Evolutionary conservation across 148 eudicot species (phyloP).

Genomic region (Rhododendron simsii): DNA sequence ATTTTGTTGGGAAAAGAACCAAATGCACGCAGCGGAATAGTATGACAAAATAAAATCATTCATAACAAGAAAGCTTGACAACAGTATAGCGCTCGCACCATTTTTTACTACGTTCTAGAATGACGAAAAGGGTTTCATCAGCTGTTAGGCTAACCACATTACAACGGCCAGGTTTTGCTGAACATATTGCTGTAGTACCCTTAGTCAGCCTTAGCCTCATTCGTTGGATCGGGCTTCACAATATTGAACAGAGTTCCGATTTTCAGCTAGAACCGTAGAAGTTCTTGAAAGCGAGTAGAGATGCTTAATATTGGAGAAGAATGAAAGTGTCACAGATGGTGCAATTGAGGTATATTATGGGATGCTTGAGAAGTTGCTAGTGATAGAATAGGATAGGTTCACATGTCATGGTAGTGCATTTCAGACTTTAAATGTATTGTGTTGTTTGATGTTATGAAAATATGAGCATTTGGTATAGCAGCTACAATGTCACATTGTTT

Average conservation of each 20-base stretch:
- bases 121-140: background rate
- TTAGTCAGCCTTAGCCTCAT: background rate
- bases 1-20: background rate
- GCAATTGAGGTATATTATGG: background rate
- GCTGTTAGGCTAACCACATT: background rate
- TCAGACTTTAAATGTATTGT: background rate
- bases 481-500: background rate
- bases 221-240: background rate
- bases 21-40: background rate
- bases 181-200: background rate
- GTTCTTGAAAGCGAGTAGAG: background rate
- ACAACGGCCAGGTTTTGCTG: background rate
- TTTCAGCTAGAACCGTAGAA: background rate
- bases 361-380: background rate
- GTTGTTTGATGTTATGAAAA: conserved; percentile 9
- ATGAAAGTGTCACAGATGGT: background rate
- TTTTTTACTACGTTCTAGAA: background rate
- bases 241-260: background rate
- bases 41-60: background rate
- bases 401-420: background rate
- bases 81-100: background rate
- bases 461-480: background rate
- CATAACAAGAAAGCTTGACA: background rate
- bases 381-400: background rate
- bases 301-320: background rate